Base-by-base conservation (phyloP, 2,329 filamentous ascomycete species). In the Fusarium protoensiforme region DNA sequence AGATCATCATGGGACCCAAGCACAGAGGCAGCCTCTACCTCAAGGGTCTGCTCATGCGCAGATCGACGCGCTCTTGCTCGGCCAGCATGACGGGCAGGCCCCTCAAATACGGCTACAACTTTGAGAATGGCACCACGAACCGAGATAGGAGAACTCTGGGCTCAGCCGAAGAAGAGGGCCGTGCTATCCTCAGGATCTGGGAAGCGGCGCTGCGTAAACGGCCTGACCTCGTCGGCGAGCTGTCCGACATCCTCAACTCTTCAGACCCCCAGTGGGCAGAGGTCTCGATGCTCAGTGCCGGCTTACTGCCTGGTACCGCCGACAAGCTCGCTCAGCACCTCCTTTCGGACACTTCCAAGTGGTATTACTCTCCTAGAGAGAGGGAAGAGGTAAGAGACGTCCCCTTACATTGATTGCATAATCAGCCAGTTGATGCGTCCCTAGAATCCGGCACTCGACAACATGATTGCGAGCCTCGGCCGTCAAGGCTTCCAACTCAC, bases 71-170 rank as follows among this genome's bases (percentile, higher is more conserved):
- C 1, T n/a, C 8, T 2, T 14, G 10, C 0, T 62, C 60, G 20
- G 61, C 71, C 11, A 74, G 71, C 27, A 33, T 65, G 16, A 69
- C 71, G 5, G 51, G 54, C 2, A 68, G 33, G 10, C 64, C 22
- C 4, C 57, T 74, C 41, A 68, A 35, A 22, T 75, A 62, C 46
- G 66, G 69, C 5, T 75, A 74, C 48, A 72, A 70, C 27, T 64
- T 73, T 14, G 3, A 57, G 14, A 13, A 53, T 11, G 54, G 60
- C 10, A 48, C 29, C 24, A 54, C 58, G 5, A 65, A 71, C 24
- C n/a, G 60, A 9, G 53, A 63, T 7, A 48, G 56, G 27, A 60
- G 59, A 8, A 54, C 56, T 1, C n/a, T 74, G 10, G 20, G 60
- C 13, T 53, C 43, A 2, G 7, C 61, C 2, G n/a, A n/a, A 7